phyloP scores from a whole-genome alignment of 257 asterid species.

The Nicotiana attenuata region DNA sequence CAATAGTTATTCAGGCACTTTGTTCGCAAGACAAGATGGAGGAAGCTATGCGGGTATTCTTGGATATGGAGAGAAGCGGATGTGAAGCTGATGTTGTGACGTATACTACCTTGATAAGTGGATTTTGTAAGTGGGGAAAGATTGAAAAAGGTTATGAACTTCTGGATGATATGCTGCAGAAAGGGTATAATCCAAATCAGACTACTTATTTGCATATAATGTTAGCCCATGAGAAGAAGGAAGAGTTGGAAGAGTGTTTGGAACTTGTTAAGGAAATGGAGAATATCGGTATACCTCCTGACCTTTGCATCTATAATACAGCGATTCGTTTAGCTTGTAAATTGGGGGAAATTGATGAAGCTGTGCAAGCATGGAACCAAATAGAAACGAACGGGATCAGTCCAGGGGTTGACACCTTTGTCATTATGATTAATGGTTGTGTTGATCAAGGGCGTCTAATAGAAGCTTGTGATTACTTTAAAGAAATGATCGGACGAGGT shows the following conservation, averaged over 20 bases:
- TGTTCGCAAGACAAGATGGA: slow-evolving; percentile 72
- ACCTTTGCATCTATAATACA: slow-evolving; percentile 48
- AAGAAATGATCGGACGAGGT: slow-evolving; percentile 82
- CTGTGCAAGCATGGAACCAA: slow-evolving; percentile 48
- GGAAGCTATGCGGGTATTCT: slow-evolving; percentile 59
- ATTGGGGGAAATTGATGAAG: slow-evolving; percentile 67
- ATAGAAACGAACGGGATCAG: slow-evolving; percentile 59
- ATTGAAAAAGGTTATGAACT: slow-evolving; percentile 57
- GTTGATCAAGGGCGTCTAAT: slow-evolving; percentile 50
- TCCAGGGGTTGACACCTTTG: slow-evolving; percentile 73
- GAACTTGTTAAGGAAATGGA: slow-evolving; percentile 71
- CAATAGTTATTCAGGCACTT: slow-evolving; percentile 75
- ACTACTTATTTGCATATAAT: slow-evolving; percentile 70
- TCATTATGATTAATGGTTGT: slow-evolving; percentile 62
- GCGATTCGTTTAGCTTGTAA: slow-evolving; percentile 66
- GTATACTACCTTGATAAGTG: slow-evolving; percentile 75
- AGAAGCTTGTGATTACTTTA: slow-evolving; percentile 80
- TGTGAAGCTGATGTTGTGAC: slow-evolving; percentile 74
- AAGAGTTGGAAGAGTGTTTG: slow-evolving; percentile 70
- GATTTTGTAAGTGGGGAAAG: slow-evolving; percentile 83
- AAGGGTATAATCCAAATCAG: slow-evolving; percentile 58
- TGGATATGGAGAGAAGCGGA: slow-evolving; percentile 65
- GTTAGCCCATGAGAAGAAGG: slow-evolving; percentile 88
- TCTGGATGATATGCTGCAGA: slow-evolving; percentile 58
- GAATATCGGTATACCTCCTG: slow-evolving; percentile 56